phyloP scores from a whole-genome alignment of 129 eudicot genomes.

The Helianthus tuberosus region DNA sequence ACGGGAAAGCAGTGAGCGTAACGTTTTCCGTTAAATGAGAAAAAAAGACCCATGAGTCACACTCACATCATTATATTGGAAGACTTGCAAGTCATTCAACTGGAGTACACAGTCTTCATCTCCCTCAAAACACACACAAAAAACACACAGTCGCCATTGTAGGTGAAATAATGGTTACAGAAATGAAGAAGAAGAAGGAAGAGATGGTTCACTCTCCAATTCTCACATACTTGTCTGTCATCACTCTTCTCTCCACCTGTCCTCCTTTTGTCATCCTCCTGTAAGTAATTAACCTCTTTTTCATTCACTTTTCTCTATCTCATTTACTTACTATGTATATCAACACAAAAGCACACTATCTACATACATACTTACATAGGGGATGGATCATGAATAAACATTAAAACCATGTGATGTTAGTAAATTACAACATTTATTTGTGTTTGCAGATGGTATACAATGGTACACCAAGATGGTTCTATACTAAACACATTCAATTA shows the following conservation, averaged over 20 bases:
- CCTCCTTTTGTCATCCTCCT: constrained; percentile 94
- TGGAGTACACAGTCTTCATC: too few relatives aligned
- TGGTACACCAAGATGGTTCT: constrained; percentile 98
- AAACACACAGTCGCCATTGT: background rate
- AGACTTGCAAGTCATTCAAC: too few relatives aligned
- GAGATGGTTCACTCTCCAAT: constrained; percentile 84
- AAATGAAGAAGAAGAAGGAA: constrained; percentile 25
- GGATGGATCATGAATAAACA: too few relatives aligned
- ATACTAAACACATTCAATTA: constrained; percentile 57
- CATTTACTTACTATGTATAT: background rate
- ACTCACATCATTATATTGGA: too few relatives aligned
- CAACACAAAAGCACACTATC: background rate
- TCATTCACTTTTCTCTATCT: constrained; percentile 7
- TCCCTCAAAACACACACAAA: too few relatives aligned
- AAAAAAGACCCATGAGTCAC: too few relatives aligned
- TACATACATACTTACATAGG: background rate
- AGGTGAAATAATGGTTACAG: constrained; percentile 15
- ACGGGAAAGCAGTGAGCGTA: too few relatives aligned
- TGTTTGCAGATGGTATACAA: constrained; percentile 91
- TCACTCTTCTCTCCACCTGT: constrained; percentile 74
- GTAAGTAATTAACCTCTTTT: constrained; percentile 70
- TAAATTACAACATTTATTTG: background rate
- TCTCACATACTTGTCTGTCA: constrained; percentile 79
- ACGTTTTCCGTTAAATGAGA: too few relatives aligned
- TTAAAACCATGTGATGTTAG: background rate